These are phyloP conservation scores for Graphilbum fragrans DNA, from an alignment of 2,329 filamentous ascomycete species.

Conservation along the genomic window DNA sequence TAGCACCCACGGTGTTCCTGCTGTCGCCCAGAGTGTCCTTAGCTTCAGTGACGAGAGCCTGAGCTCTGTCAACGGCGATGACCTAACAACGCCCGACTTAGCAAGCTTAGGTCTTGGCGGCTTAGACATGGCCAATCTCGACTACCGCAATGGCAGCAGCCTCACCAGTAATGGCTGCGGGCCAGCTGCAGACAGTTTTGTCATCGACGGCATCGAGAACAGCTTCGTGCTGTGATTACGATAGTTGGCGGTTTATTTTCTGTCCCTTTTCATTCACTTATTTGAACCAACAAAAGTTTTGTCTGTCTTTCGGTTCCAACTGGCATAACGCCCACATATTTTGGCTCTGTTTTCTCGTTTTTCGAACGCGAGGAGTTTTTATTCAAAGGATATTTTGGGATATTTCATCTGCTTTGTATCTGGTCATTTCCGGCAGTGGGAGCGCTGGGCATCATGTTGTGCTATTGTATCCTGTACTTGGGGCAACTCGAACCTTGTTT, in stretches of 20 bases:
- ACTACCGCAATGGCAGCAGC: conserved; percentile 18
- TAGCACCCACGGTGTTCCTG: conserved; percentile 18
- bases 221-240: conserved; percentile 11
- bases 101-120: conserved; percentile 26
- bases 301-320: too few relatives aligned
- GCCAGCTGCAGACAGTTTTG: conserved; percentile 14
- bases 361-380: too few relatives aligned
- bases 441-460: too few relatives aligned
- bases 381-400: too few relatives aligned
- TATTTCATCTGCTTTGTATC: too few relatives aligned
- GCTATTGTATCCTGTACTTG: too few relatives aligned
- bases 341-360: too few relatives aligned
- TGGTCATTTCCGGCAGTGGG: too few relatives aligned
- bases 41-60: conserved; percentile 47
- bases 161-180: conserved; percentile 8
- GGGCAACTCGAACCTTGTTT: too few relatives aligned
- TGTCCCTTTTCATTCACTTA: not conserved
- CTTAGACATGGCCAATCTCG: conserved; percentile 26
- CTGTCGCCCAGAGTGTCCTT: conserved; percentile 37
- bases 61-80: conserved; percentile 37
- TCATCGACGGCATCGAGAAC: conserved; percentile 31
- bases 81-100: conserved; percentile 32
- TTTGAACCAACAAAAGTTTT: not conserved
- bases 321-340: too few relatives aligned
- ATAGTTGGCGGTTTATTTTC: not conserved